These are phyloP conservation scores for Quillaja saponaria DNA, from an alignment of 306 rosid species.

Conservation along the genomic window DNA sequence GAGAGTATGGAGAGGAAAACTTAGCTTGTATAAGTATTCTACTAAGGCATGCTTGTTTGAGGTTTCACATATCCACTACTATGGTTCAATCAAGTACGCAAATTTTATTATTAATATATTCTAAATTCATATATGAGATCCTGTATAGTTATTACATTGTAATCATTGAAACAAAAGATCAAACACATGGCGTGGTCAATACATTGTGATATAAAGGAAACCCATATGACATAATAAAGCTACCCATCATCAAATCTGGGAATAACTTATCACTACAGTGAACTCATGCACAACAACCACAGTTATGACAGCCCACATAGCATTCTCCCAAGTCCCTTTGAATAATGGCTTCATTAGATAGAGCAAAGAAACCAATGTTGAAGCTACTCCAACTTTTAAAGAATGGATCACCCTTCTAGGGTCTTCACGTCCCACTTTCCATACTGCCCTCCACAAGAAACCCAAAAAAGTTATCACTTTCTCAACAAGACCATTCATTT, in stretches of 20 bases:
- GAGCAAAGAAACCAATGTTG: constrained; percentile 72
- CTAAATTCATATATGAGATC: no score
- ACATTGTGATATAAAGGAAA: no score
- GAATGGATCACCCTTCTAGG: constrained; percentile 80
- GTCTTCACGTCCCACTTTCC: constrained; percentile 71
- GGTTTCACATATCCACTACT: no score
- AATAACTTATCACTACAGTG: constrained; percentile 66
- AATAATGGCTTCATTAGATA: constrained; percentile 69
- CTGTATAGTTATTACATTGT: no score
- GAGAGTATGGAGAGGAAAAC: no score
- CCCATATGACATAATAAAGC: no score
- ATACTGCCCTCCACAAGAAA: constrained; percentile 38
- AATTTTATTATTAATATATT: no score
- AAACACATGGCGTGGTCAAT: no score
- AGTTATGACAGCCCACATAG: constrained; percentile 96
- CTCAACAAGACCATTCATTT: constrained; percentile 24
- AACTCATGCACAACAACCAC: constrained; percentile 92
- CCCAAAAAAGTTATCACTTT: constrained; percentile 45
- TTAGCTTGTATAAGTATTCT: no score
- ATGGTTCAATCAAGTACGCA: no score
- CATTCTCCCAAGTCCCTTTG: constrained; percentile 63
- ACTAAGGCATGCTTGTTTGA: no score
- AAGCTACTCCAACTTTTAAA: constrained; percentile 73
- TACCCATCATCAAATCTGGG: constrained; percentile 42
- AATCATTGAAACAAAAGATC: no score